Percentiles rank a stretch among this genome's conserved stretches.
These are phyloP conservation scores for Chenopodium quinoa DNA, from an alignment of 148 eudicot genomes.

Conservation along the genomic window DNA sequence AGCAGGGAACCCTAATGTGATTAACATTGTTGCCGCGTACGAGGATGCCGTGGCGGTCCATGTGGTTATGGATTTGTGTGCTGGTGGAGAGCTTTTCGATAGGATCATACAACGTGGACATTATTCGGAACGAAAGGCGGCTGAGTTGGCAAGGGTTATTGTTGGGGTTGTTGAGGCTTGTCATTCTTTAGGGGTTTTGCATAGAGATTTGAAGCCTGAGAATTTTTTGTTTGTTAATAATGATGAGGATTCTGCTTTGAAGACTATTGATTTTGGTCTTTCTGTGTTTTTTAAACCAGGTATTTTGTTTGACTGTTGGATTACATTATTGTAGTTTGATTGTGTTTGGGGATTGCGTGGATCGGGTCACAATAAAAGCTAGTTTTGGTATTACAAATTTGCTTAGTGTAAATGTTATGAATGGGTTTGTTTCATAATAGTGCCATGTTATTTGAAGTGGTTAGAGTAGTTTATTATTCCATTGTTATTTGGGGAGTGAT, in stretches of 20 bases:
- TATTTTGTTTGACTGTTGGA: not conserved
- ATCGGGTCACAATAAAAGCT: not conserved
- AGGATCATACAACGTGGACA: constrained; percentile 34
- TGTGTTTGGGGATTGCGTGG: not conserved
- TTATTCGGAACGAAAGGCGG: constrained; percentile 36
- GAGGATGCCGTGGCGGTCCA: constrained; percentile 38
- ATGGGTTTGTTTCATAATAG: no score
- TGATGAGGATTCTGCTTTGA: constrained; percentile 26
- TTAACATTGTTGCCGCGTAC: constrained; percentile 26
- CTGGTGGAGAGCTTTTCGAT: constrained; percentile 35
- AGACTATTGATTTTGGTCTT: constrained; percentile 39
- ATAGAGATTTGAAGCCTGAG: constrained; percentile 41
- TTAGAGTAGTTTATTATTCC: no score
- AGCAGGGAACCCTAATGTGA: constrained; percentile 22
- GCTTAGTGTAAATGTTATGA: not conserved
- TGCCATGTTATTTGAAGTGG: no score
- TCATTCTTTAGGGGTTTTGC: constrained; percentile 37
- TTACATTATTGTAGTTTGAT: no score
- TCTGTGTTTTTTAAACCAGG: constrained; percentile 38
- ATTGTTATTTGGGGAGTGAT: no score
- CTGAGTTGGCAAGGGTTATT: constrained; percentile 29
- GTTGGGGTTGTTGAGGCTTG: constrained; percentile 37
- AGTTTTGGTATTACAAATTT: no score
- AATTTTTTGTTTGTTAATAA: constrained; percentile 37
- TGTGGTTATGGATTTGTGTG: constrained; percentile 35